A percentile compares a stretch with the other conserved stretches of the same genome.
Conservation (phyloP, 164 flowering plant genomes). For the Malania oleifera region DNA sequence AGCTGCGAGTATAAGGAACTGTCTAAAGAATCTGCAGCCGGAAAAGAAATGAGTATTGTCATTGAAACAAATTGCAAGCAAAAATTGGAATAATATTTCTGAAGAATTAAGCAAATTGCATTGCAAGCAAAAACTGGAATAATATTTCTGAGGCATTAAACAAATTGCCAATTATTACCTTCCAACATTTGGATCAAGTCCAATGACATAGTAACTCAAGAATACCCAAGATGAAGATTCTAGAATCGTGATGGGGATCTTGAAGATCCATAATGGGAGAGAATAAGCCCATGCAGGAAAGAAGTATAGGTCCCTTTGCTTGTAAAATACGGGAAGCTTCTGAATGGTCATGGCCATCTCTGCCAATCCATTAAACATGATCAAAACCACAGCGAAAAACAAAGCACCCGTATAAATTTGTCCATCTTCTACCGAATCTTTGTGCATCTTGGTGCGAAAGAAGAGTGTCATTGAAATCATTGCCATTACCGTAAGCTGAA, state of each 20-base stretch:
- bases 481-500: constrained; percentile 34
- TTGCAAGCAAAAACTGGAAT: background rate
- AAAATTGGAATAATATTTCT: background rate
- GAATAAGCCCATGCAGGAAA: constrained; percentile 57
- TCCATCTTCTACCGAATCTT: constrained; percentile 22
- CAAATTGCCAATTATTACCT: constrained; percentile 24
- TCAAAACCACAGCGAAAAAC: constrained; percentile 31
- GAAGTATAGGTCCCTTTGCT: constrained; percentile 48
- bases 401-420: constrained; percentile 34
- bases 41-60: background rate
- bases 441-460: constrained; percentile 39
- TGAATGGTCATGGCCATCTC: constrained; percentile 40
- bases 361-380: constrained; percentile 42
- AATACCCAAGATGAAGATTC: constrained; percentile 43
- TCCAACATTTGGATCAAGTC: constrained; percentile 42
- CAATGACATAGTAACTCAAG: constrained; percentile 46
- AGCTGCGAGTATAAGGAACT: constrained; percentile 35
- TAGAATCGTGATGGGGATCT: constrained; percentile 35
- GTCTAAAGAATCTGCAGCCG: constrained; percentile 39
- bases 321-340: constrained; percentile 53
- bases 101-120: background rate
- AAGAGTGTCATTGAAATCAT: constrained; percentile 34
- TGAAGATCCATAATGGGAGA: constrained; percentile 49
- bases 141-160: background rate
- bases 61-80: background rate